These are phyloP conservation scores for Ensete glaucum DNA, from an alignment of 176 grass and related monocot genomes.

Conservation along the genomic window DNA sequence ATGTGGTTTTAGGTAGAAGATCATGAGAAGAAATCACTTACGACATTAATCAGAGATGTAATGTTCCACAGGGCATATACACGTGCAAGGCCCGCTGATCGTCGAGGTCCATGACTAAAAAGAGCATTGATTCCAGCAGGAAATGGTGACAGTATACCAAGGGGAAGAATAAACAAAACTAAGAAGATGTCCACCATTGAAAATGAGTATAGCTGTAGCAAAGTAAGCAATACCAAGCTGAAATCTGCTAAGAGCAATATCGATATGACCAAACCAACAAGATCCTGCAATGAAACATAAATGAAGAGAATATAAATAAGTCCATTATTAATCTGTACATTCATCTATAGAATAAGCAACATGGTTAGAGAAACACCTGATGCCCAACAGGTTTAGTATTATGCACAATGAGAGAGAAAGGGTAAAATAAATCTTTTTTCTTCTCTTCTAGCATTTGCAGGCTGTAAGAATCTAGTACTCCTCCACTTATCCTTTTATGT, in stretches of 20 bases:
- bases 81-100: slow-evolving; percentile 88
- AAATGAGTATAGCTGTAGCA: slow-evolving; percentile 95
- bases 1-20: neutral
- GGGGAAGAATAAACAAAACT: slow-evolving; percentile 93
- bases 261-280: slow-evolving; percentile 95
- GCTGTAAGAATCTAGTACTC: slow-evolving; percentile 57
- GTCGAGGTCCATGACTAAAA: slow-evolving; percentile 96
- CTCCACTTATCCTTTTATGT: slow-evolving; percentile 78
- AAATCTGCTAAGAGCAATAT: slow-evolving; percentile 90
- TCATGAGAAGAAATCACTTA: slow-evolving; percentile 35
- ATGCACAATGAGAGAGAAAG: slow-evolving; percentile 93
- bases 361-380: slow-evolving; percentile 48
- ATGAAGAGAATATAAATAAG: slow-evolving; percentile 19
- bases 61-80: slow-evolving; percentile 99
- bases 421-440: slow-evolving; percentile 82
- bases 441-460: slow-evolving; percentile 59
- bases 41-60: slow-evolving; percentile 94
- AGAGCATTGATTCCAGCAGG: slow-evolving; percentile 99
- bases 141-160: slow-evolving; percentile 90
- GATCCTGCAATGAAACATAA: slow-evolving; percentile 60
- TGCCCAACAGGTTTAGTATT: slow-evolving; percentile 94
- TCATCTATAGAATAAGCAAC: neutral
- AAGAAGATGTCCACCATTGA: slow-evolving; percentile 85
- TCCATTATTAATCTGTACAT: slow-evolving; percentile 14
- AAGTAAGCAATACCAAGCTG: slow-evolving; percentile 90